Evolutionary conservation across 2,329 filamentous ascomycete species (phyloP).

Genomic region (Ophiocordyceps camponoti-leonardi): DNA sequence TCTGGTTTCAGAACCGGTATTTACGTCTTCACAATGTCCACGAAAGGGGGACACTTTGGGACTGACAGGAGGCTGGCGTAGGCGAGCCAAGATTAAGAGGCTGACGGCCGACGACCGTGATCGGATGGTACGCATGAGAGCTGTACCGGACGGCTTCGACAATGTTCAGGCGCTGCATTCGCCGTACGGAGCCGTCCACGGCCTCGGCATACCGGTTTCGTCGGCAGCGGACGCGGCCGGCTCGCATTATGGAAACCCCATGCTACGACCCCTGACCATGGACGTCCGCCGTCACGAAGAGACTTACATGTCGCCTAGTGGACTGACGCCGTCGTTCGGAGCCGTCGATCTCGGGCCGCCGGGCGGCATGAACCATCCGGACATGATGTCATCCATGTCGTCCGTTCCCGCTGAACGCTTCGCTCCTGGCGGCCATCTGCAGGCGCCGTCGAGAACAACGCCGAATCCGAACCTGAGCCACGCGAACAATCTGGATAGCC

Average conservation of each 20-base stretch:
- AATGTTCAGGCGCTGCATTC: constrained; percentile 53
- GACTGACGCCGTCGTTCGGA: constrained; percentile 50
- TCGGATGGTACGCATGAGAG: constrained; percentile 55
- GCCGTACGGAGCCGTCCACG: constrained; percentile 44
- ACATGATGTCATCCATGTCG: constrained; percentile 36
- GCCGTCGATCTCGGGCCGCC: constrained; percentile 45
- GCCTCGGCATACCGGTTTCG: constrained; percentile 24
- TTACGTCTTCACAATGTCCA: constrained; percentile 7
- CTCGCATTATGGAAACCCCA: constrained; percentile 38
- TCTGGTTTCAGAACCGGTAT: constrained; percentile 97
- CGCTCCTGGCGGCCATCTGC: constrained; percentile 15
- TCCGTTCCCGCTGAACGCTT: constrained; percentile 28
- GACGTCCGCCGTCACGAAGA: constrained; percentile 48
- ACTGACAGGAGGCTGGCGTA: constrained; percentile 11
- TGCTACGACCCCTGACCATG: constrained; percentile 51
- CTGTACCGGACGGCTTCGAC: constrained; percentile 54
- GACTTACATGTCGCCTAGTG: constrained; percentile 50
- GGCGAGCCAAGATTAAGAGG: constrained; percentile 55
- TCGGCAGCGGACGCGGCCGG: constrained; percentile 34
- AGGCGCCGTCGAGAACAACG: constrained; percentile 21
- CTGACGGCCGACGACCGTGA: constrained; percentile 54
- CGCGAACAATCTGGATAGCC: not conserved
- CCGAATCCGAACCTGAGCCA: constrained; percentile 17
- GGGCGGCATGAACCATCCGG: constrained; percentile 29
- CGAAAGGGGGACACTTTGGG: not conserved